phyloP scores from a whole-genome alignment of 148 eudicot species.

The Cornus kousa region DNA sequence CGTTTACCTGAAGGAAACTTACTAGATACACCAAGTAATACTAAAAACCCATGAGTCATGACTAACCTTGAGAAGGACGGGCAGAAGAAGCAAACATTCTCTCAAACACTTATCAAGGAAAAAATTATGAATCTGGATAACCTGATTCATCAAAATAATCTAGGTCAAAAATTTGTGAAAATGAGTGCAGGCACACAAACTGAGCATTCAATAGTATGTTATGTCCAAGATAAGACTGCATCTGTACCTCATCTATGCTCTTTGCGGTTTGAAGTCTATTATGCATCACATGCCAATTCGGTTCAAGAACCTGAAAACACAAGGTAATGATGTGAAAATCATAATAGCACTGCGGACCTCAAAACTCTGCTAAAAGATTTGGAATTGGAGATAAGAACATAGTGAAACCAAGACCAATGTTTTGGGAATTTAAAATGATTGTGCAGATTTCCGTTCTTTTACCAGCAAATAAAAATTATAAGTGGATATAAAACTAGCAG shows the following conservation, averaged over 20 bases:
- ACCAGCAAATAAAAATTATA: too few relatives aligned
- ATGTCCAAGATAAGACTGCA: not conserved
- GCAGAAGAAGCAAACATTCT: constrained; percentile 96
- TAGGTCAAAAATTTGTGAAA: not conserved
- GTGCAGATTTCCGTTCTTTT: not conserved
- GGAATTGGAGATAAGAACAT: not conserved
- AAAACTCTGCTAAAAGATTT: not conserved
- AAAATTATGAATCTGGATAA: constrained; percentile 76
- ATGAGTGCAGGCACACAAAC: not conserved
- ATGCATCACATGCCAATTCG: constrained; percentile 95
- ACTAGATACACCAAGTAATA: not conserved
- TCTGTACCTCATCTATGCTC: constrained; percentile 88
- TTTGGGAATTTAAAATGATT: not conserved
- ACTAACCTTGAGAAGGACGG: constrained; percentile 82
- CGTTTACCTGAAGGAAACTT: not conserved
- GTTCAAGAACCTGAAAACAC: constrained; percentile 85
- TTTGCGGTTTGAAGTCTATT: constrained; percentile 82
- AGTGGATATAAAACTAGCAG: not conserved
- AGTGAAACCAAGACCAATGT: not conserved
- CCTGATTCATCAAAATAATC: constrained; percentile 38
- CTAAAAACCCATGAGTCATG: constrained; percentile 10
- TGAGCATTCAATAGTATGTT: not conserved
- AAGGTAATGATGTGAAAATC: not conserved
- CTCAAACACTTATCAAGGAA: constrained; percentile 90
- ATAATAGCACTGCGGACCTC: not conserved